Percentiles rank a stretch among this genome's conserved stretches.
These are phyloP conservation scores for Pistacia integerrima DNA, from an alignment of 345 rosid species.

Conservation along the genomic window DNA sequence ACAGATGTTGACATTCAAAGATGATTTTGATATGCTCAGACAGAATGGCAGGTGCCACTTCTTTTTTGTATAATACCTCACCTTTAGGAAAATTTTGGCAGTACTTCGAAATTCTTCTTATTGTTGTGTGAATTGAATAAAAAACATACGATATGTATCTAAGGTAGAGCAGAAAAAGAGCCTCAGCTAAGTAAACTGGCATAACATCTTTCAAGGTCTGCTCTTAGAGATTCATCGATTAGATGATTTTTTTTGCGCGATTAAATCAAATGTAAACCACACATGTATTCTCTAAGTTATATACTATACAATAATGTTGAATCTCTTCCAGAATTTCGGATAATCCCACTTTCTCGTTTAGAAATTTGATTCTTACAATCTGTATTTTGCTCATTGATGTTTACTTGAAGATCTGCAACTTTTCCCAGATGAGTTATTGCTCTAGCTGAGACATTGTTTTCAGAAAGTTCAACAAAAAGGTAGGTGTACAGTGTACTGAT, in stretches of 20 bases:
- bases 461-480: too few relatives aligned
- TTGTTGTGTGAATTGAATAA: neutral
- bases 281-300: neutral
- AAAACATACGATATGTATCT: neutral
- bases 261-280: neutral
- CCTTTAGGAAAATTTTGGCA: conserved; percentile 10
- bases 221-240: neutral
- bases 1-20: conserved; percentile 5
- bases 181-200: neutral
- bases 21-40: neutral
- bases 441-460: too few relatives aligned
- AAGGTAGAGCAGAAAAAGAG: neutral
- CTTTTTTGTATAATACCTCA: neutral
- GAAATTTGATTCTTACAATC: neutral
- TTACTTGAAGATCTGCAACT: neutral
- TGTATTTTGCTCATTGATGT: neutral
- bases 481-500: too few relatives aligned
- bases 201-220: neutral
- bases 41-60: neutral
- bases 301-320: neutral
- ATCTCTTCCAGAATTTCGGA: neutral
- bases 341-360: neutral
- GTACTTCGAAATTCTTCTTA: neutral
- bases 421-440: neutral
- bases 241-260: neutral